Evolutionary conservation across 2,329 filamentous ascomycete genomes (phyloP).

Genomic region (Pezicula rhizophila): DNA sequence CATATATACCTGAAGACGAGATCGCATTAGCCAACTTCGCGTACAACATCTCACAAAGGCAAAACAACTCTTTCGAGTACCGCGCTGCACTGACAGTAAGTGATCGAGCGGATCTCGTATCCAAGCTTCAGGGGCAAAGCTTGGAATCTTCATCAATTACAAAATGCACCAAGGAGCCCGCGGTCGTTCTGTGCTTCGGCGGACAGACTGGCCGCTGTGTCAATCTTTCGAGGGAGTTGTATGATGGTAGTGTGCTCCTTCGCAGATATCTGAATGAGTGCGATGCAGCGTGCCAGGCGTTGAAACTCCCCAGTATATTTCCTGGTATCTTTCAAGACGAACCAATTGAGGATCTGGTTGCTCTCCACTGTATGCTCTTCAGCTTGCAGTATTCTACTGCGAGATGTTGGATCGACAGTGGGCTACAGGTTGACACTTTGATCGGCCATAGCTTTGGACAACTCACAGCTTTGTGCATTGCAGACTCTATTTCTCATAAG

Average conservation of each 20-base stretch:
- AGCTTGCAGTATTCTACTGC: slow-evolving; percentile 12
- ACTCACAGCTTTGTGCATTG: slow-evolving; percentile 30
- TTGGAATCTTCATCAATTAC: neutral
- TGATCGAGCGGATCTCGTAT: slow-evolving; percentile 20
- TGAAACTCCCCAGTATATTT: slow-evolving; percentile 1
- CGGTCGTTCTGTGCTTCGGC: slow-evolving; percentile 31
- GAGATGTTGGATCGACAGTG: slow-evolving; percentile 13
- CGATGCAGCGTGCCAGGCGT: neutral
- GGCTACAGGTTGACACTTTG: slow-evolving; percentile 5
- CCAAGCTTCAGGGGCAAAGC: slow-evolving; percentile 16
- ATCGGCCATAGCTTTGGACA: slow-evolving; percentile 35
- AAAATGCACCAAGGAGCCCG: slow-evolving; percentile 6
- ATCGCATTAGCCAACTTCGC: slow-evolving; percentile 23
- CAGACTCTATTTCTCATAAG: slow-evolving; percentile 25
- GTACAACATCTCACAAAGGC: slow-evolving; percentile 27
- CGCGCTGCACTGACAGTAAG: slow-evolving; percentile 23
- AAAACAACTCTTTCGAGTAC: slow-evolving; percentile 21
- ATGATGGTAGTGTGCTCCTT: neutral
- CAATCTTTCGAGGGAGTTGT: slow-evolving; percentile 1
- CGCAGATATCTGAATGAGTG: neutral
- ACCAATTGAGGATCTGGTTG: slow-evolving; percentile 5
- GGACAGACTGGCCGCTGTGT: slow-evolving; percentile 7
- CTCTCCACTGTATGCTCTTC: slow-evolving; percentile 9
- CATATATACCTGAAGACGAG: slow-evolving; percentile 4
- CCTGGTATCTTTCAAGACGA: slow-evolving; percentile 8